These are phyloP conservation scores for Stromatinia cepivora DNA, from an alignment of 2,329 filamentous ascomycete genomes.

Conservation along the genomic window DNA sequence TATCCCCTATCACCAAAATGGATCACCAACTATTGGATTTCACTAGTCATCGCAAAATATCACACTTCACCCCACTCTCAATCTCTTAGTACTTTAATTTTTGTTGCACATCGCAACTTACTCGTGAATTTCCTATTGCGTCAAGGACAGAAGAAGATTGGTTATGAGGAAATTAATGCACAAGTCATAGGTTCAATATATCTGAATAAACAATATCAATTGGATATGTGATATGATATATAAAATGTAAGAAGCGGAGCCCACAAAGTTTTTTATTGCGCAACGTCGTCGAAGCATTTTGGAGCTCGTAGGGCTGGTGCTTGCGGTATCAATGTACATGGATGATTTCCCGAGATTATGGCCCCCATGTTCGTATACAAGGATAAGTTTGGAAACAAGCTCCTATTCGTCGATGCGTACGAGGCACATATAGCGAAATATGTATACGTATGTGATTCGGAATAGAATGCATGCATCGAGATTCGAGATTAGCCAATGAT, in stretches of 20 bases:
- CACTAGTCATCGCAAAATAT: neutral
- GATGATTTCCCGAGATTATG: neutral
- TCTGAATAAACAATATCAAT: neutral
- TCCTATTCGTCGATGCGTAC: neutral
- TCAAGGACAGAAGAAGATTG: neutral
- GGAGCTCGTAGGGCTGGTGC: neutral
- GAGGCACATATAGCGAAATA: neutral
- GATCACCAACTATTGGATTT: neutral
- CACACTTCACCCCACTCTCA: neutral
- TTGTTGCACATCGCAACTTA: slow-evolving; percentile 10
- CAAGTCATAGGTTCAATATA: neutral
- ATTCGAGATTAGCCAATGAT: neutral
- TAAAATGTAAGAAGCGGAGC: too few species aligned
- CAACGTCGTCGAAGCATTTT: neutral
- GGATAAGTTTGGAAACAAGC: neutral
- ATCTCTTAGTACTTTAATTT: neutral
- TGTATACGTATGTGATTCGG: too few species aligned
- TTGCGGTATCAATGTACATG: neutral
- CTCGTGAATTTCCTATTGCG: slow-evolving; percentile 14
- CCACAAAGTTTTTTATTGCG: neutral
- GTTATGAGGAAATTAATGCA: neutral
- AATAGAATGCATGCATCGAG: too few species aligned
- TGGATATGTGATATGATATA: neutral
- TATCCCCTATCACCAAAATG: neutral
- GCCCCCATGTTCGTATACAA: neutral